Evolutionary conservation across 2,329 filamentous ascomycete genomes (phyloP).

Genomic region (Alternaria longipes): DNA sequence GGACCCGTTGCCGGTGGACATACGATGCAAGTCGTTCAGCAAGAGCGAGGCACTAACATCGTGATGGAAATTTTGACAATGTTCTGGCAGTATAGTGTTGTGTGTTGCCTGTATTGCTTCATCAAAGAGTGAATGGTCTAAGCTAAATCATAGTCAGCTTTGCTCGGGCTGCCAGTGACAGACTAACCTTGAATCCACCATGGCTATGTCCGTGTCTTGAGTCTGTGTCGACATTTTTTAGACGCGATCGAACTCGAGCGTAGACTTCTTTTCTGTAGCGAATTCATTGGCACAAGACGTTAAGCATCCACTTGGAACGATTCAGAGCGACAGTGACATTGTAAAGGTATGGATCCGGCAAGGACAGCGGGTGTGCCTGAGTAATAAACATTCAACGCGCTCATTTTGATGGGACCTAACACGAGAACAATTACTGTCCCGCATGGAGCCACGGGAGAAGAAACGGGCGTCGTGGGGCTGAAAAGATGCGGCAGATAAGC

Average conservation of each 20-base stretch:
- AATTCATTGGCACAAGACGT: conserved; percentile 39
- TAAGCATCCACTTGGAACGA: conserved; percentile 9
- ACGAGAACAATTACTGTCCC: conserved; percentile 23
- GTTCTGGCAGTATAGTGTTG: conserved; percentile 28
- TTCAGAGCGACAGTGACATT: conserved; percentile 20
- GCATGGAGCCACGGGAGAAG: conserved; percentile 29
- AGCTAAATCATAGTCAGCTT: conserved; percentile 27
- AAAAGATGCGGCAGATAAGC: conserved; percentile 33
- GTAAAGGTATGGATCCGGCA: conserved; percentile 23
- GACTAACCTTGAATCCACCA: conserved; percentile 37
- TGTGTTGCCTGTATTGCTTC: conserved; percentile 31
- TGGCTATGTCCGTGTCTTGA: conserved; percentile 33
- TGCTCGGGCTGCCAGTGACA: neutral
- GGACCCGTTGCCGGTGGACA: conserved; percentile 18
- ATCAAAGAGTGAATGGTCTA: conserved; percentile 29
- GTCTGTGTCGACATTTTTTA: conserved; percentile 32
- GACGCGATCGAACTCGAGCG: conserved; percentile 21
- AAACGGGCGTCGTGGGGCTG: conserved; percentile 41
- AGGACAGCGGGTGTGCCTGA: conserved; percentile 24
- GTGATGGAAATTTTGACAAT: conserved; percentile 25
- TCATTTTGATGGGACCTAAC: conserved; percentile 10
- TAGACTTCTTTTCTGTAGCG: conserved; percentile 21
- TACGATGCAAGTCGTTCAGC: conserved; percentile 28
- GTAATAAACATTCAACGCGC: conserved; percentile 20
- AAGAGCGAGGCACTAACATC: conserved; percentile 25